Evolutionary conservation across 1,284 basidiomycete species (phyloP), one percentile per base, ranked within the genome.

Genomic region (Cryptococcus neoformans): DNA sequence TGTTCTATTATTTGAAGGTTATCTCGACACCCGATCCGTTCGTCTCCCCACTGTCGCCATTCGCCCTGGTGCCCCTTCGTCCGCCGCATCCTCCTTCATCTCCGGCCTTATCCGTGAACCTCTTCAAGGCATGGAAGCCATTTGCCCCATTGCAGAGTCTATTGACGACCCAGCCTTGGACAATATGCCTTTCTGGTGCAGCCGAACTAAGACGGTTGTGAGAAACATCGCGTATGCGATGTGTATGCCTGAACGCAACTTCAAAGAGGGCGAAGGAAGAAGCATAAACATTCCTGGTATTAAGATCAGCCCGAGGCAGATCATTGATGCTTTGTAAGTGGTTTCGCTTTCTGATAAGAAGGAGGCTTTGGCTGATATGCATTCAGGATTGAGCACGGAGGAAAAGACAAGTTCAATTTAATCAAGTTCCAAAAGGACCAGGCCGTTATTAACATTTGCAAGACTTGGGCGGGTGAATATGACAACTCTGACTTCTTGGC

Each of bases 41-140:
- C 82, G 85, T 9, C 78, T 86, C 3, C 85, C 85, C 0, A 86
- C 85, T 4, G 82, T 87, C 47, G 81, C 82, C 44, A 82, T 86
- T 48, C 81, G 85, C 44, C 79, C 84, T 2, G 84, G 76, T 37
- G 76, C 73, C 16, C 85, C 85, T 0, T 80, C 84, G 5, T 78
- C 79, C 7, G 85, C 85, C 0, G 82, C 84, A 2, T 85, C 84
- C 14, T 80, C 83, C 8, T 87, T 86, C 75, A 81, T 86, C 61
- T 86, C 72, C 74, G 84, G 83, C 34, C 81, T 87, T 62, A 83
- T 86, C 57, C 82, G 85, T 17, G 85, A 86, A 70, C 85, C 85
- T 0, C 78, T 87, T 4, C 81, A 83, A 60, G 83, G 83, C 39
- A 56, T 80, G 21, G 70, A 76, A 49, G 71, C 82, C 9, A 68